Evolutionary conservation across 2,329 filamentous ascomycete genomes (phyloP).

Genomic region (Escovopsis sp.): DNA sequence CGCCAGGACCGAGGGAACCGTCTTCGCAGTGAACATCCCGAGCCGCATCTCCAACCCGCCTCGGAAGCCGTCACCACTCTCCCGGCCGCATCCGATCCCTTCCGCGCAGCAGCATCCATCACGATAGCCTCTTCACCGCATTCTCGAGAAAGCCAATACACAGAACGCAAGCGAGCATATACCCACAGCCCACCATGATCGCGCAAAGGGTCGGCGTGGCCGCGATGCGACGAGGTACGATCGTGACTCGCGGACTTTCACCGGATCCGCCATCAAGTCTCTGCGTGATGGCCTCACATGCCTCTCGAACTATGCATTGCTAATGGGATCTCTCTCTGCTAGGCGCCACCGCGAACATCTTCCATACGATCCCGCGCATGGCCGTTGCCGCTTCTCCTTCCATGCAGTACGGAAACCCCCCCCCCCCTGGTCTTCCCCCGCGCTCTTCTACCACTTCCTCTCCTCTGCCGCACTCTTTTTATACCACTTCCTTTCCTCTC

Average conservation of each 20-base stretch:
- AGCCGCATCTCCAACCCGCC: not conserved
- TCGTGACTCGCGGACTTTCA: slow-evolving; percentile 4
- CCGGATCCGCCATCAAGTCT: slow-evolving; percentile 1
- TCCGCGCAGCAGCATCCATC: too few species aligned
- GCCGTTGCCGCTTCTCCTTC: slow-evolving; percentile 29
- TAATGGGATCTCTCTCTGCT: slow-evolving; percentile 5
- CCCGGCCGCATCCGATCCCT: too few species aligned
- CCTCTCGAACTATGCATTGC: not conserved
- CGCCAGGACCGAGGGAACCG: slow-evolving; percentile 28
- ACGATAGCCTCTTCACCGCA: too few species aligned
- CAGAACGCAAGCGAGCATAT: too few species aligned
- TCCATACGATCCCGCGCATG: slow-evolving; percentile 33
- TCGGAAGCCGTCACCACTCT: slow-evolving; percentile 8
- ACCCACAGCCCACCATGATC: slow-evolving; percentile 30
- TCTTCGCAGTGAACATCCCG: too few species aligned
- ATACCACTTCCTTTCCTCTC: not conserved
- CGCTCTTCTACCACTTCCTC: not conserved
- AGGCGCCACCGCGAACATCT: slow-evolving; percentile 27
- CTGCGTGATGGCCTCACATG: too few species aligned
- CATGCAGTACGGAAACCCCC: slow-evolving; percentile 24
- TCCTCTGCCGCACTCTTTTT: not conserved
- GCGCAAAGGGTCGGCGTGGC: slow-evolving; percentile 41
- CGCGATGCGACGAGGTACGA: slow-evolving; percentile 42
- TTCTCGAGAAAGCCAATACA: too few species aligned
- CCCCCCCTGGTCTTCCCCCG: not conserved